Evolutionary conservation across 2,329 filamentous ascomycete genomes (phyloP), one percentile per base, ranked within the genome.

Genomic region (Alternaria brassicicola): DNA sequence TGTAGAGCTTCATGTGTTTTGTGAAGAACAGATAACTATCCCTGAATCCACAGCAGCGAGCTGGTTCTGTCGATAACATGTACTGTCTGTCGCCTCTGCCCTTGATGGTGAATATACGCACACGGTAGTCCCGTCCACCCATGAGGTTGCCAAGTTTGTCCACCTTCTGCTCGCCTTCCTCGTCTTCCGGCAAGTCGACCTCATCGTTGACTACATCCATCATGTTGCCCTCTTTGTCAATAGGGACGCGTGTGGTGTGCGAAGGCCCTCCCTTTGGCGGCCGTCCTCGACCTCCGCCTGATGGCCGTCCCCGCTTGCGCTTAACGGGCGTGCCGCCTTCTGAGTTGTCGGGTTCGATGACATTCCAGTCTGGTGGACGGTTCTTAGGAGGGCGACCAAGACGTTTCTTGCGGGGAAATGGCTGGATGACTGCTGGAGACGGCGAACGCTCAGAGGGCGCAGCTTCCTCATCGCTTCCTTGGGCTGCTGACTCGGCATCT

Each of bases 1-100:
- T 99, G 85, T 93, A 95, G 13, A 99, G 89, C 71, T 93, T 89
- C 75, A 91, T 91, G 79, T 99, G 95, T 80, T 98, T 99, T 64
- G 95, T 96, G 83, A 99, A 99, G 84, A 99, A 97, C 25, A 99
- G 86, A 74, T 99, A 99, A 64, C 93, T 97, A 82, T 99, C 95
- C 67, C 95, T 86, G 84, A 99, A 99, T 15, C 95, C 95, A 54
- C 97, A 93, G 72, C 95, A 98, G 65, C 95, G 90, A 23, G 95
- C 95, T 5, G 95, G 96, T 75, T 99, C 95, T 4, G 95, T 99
- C 3, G 95, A 98, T 78, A 99, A 81, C 95, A 99, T 99, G 86
- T 99, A 99, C 10, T 96, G 87, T 55, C 93, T 84, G 48, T 94
- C 86, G 35, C 90, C 93, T 64, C 93, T 88, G 53, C 92, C 93